These are phyloP conservation scores for Teunomyces kruisii DNA, from an alignment of 805 yeast genomes.

Conservation along the genomic window DNA sequence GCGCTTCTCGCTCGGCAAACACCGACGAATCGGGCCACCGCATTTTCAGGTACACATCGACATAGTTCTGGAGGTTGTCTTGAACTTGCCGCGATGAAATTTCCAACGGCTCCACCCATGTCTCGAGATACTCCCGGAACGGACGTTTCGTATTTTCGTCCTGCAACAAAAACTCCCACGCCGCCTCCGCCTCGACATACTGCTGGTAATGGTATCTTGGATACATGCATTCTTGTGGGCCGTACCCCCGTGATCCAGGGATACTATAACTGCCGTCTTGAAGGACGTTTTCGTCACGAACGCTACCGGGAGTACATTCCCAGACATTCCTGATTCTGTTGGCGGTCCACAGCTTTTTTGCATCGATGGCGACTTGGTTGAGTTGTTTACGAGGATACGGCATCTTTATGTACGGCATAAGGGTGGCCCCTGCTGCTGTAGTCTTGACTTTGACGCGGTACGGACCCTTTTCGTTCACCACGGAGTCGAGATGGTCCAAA, in stretches of 20 bases:
- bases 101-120: conserved; percentile 13
- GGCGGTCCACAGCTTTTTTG: conserved; percentile 27
- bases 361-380: conserved; percentile 30
- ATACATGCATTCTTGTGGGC: conserved; percentile 26
- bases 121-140: not conserved
- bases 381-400: conserved; percentile 22
- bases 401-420: conserved; percentile 25
- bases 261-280: conserved; percentile 33
- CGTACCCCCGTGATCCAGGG: conserved; percentile 26
- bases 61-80: conserved; percentile 5
- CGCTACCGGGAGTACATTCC: conserved; percentile 17
- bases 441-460: conserved; percentile 26
- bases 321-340: conserved; percentile 28
- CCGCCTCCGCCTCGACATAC: conserved; percentile 29
- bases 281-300: conserved; percentile 9
- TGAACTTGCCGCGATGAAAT: conserved; percentile 5
- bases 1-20: conserved; percentile 6
- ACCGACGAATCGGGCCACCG: conserved; percentile 4
- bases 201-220: conserved; percentile 27
- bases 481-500: conserved; percentile 16
- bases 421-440: conserved; percentile 33
- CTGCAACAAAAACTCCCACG: conserved; percentile 33
- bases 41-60: conserved; percentile 5
- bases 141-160: not conserved
- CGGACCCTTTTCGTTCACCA: conserved; percentile 37